Evolutionary conservation across 176 grass and related monocot species (phyloP).

Genomic region (Musa schizocarpa): DNA sequence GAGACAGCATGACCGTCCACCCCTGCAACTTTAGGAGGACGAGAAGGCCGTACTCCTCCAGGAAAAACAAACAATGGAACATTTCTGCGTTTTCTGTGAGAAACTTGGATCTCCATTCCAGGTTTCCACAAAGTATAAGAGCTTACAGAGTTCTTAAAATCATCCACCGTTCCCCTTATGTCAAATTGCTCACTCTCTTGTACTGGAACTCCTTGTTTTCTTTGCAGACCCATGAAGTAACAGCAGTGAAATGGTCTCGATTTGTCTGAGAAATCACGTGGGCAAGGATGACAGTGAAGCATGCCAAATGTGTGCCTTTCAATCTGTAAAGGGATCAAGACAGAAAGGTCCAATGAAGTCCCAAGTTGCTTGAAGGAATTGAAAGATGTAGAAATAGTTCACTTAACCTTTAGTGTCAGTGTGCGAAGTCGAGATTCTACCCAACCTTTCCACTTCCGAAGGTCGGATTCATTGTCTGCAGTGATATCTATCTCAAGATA

Average conservation of each 20-base stretch:
- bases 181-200: constrained; percentile 79
- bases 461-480: constrained; percentile 70
- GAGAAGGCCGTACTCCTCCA: constrained; percentile 50
- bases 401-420: constrained; percentile 69
- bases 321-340: constrained; percentile 36
- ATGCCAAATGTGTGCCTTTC: constrained; percentile 56
- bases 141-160: constrained; percentile 59
- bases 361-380: not conserved
- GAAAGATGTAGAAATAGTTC: not conserved
- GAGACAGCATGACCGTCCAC: constrained; percentile 22
- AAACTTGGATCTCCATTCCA: constrained; percentile 80
- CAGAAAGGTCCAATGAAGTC: not conserved
- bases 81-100: constrained; percentile 71
- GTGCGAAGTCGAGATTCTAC: constrained; percentile 83
- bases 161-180: constrained; percentile 73
- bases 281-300: constrained; percentile 67
- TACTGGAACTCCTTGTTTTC: constrained; percentile 49
- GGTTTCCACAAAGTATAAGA: constrained; percentile 41
- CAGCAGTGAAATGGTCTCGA: constrained; percentile 47
- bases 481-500: constrained; percentile 70
- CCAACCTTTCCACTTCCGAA: constrained; percentile 97
- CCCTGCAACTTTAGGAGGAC: constrained; percentile 29
- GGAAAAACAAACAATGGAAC: constrained; percentile 80
- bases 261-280: constrained; percentile 62
- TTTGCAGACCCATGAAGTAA: constrained; percentile 80